Evolutionary conservation across 257 asterid genomes (phyloP), one percentile per base, ranked within the genome.

Genomic region (Nicotiana benthamiana): DNA sequence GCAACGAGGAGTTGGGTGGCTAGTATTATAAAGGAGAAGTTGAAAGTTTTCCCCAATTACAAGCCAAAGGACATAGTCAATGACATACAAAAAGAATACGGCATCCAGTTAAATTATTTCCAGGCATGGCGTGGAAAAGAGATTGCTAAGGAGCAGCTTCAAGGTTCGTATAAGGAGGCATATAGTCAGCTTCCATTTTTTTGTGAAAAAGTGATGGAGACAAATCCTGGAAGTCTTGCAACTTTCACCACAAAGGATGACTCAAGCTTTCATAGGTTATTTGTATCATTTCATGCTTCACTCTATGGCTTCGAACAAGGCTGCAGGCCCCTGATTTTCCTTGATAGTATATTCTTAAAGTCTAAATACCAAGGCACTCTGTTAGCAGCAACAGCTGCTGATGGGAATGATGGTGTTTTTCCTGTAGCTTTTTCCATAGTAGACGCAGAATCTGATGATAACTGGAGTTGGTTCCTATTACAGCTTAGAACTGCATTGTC

Each of bases 121-220:
- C 99, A 96, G 89, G 99, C 99, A 5, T 96, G 99, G 99, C 92
- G 99, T 61, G 98, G 99, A 20, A 96, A 96, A 86, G 99, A 96
- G 86, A 91, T 94, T 75, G 99, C 99, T 2, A 96, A 96, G 86
- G 99, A 96, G 86, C 99, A 96, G 90, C 97, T 96, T 87, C 99
- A 96, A 86, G 99, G 99, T 75, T 96, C 99, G 51, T 95, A 92
- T 57, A 95, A 91, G 86, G 98, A 95, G 85, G 98, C 99, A 5
- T 95, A 95, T 79, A 92, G 90, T 82, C 97, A 92, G 93, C 83
- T 95, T 46, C 99, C 99, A 0, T 61, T 83, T 85, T 90, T 91
- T 80, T 96, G 99, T 84, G 94, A 93, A 84, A 93, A 92, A 87
- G 87, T 95, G 82, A 93, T 93, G 97, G 97, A 93, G 84, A 90